Conservation (phyloP, 129 eudicot species). For the Arctium minus region DNA sequence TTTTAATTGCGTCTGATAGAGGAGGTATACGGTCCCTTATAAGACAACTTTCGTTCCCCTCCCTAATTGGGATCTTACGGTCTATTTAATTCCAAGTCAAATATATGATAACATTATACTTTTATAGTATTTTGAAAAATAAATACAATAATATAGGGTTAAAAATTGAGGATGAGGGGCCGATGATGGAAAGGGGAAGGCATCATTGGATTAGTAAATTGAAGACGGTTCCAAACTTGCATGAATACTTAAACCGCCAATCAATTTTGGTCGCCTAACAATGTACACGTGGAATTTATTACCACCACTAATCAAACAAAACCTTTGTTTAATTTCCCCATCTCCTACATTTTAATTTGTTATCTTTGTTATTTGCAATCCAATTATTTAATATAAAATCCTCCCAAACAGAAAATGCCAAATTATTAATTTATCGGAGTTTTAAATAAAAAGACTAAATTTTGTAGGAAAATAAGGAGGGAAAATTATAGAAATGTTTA, state of each 20-base stretch:
- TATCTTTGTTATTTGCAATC: neutral
- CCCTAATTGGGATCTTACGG: too few relatives aligned
- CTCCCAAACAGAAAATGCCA: neutral
- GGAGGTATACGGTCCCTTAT: too few relatives aligned
- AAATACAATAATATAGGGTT: too few relatives aligned
- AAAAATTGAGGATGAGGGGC: neutral
- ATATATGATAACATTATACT: neutral
- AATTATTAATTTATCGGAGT: too few relatives aligned
- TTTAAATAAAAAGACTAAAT: neutral
- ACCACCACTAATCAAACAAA: constrained; percentile 13
- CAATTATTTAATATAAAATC: neutral
- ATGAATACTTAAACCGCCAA: constrained; percentile 29
- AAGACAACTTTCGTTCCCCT: too few relatives aligned
- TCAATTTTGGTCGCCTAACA: constrained; percentile 41
- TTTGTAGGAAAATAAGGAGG: neutral
- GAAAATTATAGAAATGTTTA: too few relatives aligned
- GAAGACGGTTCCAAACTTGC: constrained; percentile 37
- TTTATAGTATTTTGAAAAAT: too few relatives aligned
- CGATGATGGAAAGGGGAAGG: constrained; percentile 15
- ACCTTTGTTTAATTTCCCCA: constrained; percentile 6
- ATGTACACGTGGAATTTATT: constrained; percentile 30
- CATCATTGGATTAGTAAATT: constrained; percentile 20
- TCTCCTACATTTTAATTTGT: constrained; percentile 7
- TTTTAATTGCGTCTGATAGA: too few relatives aligned
- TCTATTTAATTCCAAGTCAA: neutral